phyloP scores from a whole-genome alignment of 2,329 filamentous ascomycete genomes.

The Sclerotinia nivalis region DNA sequence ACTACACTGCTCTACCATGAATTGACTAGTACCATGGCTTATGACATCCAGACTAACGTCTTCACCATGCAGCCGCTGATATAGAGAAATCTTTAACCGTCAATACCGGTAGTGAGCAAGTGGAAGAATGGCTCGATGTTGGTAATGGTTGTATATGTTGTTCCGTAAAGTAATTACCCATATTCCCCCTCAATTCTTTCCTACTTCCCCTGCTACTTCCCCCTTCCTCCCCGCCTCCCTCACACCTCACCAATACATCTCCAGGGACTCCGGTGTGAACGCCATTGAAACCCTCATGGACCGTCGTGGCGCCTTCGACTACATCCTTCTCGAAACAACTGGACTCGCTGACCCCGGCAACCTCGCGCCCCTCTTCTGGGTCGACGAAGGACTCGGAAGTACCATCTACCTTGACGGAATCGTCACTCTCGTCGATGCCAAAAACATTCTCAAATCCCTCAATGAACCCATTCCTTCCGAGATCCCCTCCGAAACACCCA shows the following conservation, averaged over 20 bases:
- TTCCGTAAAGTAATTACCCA: conserved; percentile 73
- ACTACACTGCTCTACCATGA: neutral
- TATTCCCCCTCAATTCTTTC: neutral
- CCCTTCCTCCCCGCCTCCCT: too few species aligned
- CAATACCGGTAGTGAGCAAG: conserved; percentile 77
- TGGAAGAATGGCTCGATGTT: conserved; percentile 93
- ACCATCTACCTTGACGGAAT: conserved; percentile 97
- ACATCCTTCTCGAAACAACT: conserved; percentile 95
- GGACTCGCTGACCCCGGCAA: conserved; percentile 95
- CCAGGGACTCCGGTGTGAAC: conserved; percentile 84
- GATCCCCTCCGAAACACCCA: conserved; percentile 46
- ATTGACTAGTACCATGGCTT: neutral
- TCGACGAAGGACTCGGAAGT: conserved; percentile 92
- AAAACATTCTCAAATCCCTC: conserved; percentile 81
- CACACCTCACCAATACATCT: conserved; percentile 23
- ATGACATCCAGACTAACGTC: neutral
- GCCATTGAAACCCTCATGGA: conserved; percentile 97
- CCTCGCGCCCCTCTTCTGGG: conserved; percentile 94
- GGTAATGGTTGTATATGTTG: conserved; percentile 98
- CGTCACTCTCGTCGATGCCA: conserved; percentile 91
- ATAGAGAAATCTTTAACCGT: conserved; percentile 96
- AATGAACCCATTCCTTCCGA: conserved; percentile 67
- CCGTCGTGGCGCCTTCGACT: conserved; percentile 90
- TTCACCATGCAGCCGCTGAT: conserved; percentile 62
- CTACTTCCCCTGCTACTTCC: neutral